Evolutionary conservation across 108 stramenopile species (phyloP).

Genomic region (Cyclotella choctawhatcheeana): DNA sequence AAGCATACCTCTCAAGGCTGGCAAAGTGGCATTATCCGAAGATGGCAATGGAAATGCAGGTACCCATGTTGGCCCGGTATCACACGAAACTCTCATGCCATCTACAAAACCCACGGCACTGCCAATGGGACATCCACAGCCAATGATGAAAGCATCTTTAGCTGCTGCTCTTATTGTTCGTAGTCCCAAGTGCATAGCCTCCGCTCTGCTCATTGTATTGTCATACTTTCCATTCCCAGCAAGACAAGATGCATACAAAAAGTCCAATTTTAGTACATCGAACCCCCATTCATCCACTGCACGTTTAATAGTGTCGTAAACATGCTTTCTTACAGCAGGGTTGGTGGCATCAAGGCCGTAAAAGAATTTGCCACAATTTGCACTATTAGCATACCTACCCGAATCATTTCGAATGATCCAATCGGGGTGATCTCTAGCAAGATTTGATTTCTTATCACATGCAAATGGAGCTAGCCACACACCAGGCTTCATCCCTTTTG

Average conservation of each 20-base stretch:
- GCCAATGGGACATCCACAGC: slow-evolving; percentile 90
- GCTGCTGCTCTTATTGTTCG: slow-evolving; percentile 87
- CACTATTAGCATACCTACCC: slow-evolving; percentile 83
- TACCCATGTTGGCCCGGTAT: slow-evolving; percentile 92
- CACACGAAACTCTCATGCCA: slow-evolving; percentile 88
- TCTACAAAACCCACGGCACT: slow-evolving; percentile 84
- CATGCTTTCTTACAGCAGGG: slow-evolving; percentile 80
- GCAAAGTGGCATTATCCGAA: slow-evolving; percentile 88
- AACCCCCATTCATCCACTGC: slow-evolving; percentile 92
- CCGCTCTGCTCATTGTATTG: slow-evolving; percentile 82
- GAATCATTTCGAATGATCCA: slow-evolving; percentile 90
- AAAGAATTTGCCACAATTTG: slow-evolving; percentile 94
- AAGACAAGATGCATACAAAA: slow-evolving; percentile 91
- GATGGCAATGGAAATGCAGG: slow-evolving; percentile 86
- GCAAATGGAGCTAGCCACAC: slow-evolving; percentile 94
- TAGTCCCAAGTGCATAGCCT: slow-evolving; percentile 88
- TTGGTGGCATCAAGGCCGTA: slow-evolving; percentile 93
- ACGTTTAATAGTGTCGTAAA: slow-evolving; percentile 66
- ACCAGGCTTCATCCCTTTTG: slow-evolving; percentile 82
- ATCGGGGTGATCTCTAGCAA: slow-evolving; percentile 87
- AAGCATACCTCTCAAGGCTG: slow-evolving; percentile 86
- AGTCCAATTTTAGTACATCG: slow-evolving; percentile 89
- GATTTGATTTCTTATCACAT: slow-evolving; percentile 80
- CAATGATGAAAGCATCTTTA: slow-evolving; percentile 83
- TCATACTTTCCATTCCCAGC: slow-evolving; percentile 88